Evolutionary conservation across 768 basidiomycete species (phyloP), one percentile per base, ranked within the genome.

Genomic region (Termitomyces sp.): DNA sequence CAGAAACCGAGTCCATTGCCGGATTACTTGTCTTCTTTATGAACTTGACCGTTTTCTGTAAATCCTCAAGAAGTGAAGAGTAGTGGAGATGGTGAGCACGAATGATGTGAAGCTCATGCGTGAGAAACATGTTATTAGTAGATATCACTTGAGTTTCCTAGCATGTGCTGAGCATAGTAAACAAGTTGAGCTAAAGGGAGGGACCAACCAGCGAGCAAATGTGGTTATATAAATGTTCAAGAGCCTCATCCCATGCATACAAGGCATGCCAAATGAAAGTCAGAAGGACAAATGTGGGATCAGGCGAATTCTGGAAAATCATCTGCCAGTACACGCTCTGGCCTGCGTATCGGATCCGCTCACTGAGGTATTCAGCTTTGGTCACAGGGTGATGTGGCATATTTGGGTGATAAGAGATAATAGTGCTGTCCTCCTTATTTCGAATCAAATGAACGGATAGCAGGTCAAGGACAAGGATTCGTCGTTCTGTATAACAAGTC

Each of bases 51-150:
- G 77, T 72, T 57, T 78, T 76, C 17, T 64, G 63, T 55, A 82
- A 78, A 56, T 81, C 75, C 3, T 75, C 69, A 5, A 83, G 70
- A 28, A 82, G 73, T 5, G 73, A 72, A 1, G 71, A 72, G 58
- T 81, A 79, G 59, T 81, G 76, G 15, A 82, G 68, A 10, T 79
- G 72, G 60, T 80, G 78, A 0, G 81, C 81, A 37, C 79, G 79
- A 54, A 83, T 68, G 55, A 78, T 67, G 55, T 82, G 78, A 33
- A 83, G 68, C 47, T 80, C 71, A 17, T 70, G 74, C 1, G 82
- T 82, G 44, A 82, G 68, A 9, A 59, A 60, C 61, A 78, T 75
- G 23, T 75, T 68, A 31, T 70, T 70, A 9, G 70, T 75, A 15
- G 54, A 49, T 17, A 80, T 73, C 14, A 76, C 75, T 14, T 63